Conservation (phyloP, 148 eudicot species). For the Vaccinium vitisidaea region DNA sequence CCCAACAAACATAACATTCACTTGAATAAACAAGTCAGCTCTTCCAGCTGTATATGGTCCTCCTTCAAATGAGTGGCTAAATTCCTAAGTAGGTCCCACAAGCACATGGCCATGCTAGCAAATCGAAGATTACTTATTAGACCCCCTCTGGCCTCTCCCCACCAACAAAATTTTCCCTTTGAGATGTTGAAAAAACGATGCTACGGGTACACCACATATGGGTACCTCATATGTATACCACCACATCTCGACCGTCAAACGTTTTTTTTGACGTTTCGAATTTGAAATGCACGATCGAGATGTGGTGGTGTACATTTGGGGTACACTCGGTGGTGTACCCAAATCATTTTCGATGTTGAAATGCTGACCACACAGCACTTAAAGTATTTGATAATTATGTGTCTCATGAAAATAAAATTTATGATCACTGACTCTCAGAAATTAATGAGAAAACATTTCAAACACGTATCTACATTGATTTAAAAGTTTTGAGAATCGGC, state of each 20-base stretch:
- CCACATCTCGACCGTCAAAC: too few relatives aligned
- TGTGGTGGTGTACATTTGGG: too few relatives aligned
- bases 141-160: not conserved
- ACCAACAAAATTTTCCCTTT: not conserved
- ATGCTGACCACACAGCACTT: not conserved
- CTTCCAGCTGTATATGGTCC: slow-evolving; percentile 12
- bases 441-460: not conserved
- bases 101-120: slow-evolving; percentile 17
- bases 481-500: too few relatives aligned
- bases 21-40: not conserved
- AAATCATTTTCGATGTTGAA: not conserved
- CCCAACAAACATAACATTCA: not conserved
- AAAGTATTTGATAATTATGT: not conserved
- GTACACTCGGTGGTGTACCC: too few relatives aligned
- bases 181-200: too few relatives aligned
- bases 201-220: too few relatives aligned
- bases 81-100: not conserved
- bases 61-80: slow-evolving; percentile 6
- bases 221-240: too few relatives aligned
- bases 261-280: too few relatives aligned
- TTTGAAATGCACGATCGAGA: too few relatives aligned
- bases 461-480: too few relatives aligned
- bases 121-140: slow-evolving; percentile 6
- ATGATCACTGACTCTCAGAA: not conserved
- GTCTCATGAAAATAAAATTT: not conserved